Base-by-base conservation (phyloP, 306 rosid genomes). In the Inga oerstediana region DNA sequence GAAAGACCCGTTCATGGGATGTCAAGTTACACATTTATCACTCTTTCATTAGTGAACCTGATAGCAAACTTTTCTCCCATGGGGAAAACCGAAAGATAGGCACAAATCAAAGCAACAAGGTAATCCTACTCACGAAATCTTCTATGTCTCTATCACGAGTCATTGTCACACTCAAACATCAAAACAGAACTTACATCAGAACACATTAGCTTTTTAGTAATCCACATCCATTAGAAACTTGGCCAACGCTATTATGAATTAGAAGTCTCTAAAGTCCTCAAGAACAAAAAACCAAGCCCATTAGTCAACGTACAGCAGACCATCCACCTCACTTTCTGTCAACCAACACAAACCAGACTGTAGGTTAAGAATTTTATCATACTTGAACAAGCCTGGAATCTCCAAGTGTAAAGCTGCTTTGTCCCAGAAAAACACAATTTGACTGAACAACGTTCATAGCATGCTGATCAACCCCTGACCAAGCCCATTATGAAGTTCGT, bases 371-470 rank as follows among this genome's bases (percentile, higher is more conserved):
- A 84, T 77, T 86, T 81, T 84, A 77, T 79, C 87, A 78, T 86
- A 78, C 84, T 43, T 64, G 88, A 79, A 88, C 34, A 86, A 81
- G 86, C 84, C 86, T 75, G 87, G 85, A 87, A 82, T 76, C 93
- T 84, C 89, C 90, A 81, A 81, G 80, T 85, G 85, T 84, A 86
- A 86, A 27, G 86, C 82, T 41, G 92, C 78, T 30, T 76, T 79
- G 89, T 86, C 88, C 91, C 97, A 86, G 86, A 84, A 74, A 88
- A 79, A 86, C 88, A 90, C 84, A 86, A 85, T 81, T 83, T 78
- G 68, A 88, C 88, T 79, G 88, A 76, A 86, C 84, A 85, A 77
- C 56, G 84, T 83, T 89, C 93, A 89, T 78, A 82, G 85, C 90
- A 85, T 80, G 88, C 86, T 79, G 90, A 83, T 88, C 93, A 91